phyloP scores from a whole-genome alignment of 2,329 filamentous ascomycete species.

The Aureobasidium sp. region DNA sequence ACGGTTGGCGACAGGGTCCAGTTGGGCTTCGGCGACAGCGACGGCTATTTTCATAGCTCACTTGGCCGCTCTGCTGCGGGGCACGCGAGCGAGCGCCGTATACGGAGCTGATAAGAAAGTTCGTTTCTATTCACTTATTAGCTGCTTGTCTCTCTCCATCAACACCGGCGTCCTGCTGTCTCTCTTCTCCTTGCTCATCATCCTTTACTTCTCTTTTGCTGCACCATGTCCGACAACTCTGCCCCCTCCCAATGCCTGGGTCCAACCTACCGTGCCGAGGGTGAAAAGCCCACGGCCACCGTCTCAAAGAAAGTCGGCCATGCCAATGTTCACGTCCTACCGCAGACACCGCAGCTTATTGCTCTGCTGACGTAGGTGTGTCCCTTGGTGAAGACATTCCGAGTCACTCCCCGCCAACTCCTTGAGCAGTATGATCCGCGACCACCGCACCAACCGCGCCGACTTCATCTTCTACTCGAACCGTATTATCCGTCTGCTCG shows the following conservation, averaged over 20 bases:
- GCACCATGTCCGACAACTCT: conserved; percentile 1
- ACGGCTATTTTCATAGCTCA: neutral
- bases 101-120: neutral
- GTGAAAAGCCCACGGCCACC: conserved; percentile 72
- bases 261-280: conserved; percentile 65
- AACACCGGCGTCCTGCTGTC: neutral
- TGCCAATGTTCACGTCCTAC: conserved; percentile 81
- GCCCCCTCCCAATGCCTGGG: conserved; percentile 57
- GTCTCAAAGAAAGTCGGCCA: conserved; percentile 75
- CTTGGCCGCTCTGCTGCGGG: neutral
- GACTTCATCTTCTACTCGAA: conserved; percentile 99
- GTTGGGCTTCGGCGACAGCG: neutral
- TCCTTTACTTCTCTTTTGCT: neutral
- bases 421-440: conserved; percentile 74
- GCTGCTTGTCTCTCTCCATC: neutral
- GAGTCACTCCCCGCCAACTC: conserved; percentile 5
- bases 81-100: neutral
- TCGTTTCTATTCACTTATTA: neutral
- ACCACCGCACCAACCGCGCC: conserved; percentile 78
- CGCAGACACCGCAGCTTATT: conserved; percentile 94
- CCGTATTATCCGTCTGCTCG: conserved; percentile 89
- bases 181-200: neutral
- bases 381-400: neutral
- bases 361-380: conserved; percentile 84
- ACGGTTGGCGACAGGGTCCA: conserved; percentile 3